Conservation (phyloP, 495 filamentous ascomycete genomes). For the Podospora tetraspora region DNA sequence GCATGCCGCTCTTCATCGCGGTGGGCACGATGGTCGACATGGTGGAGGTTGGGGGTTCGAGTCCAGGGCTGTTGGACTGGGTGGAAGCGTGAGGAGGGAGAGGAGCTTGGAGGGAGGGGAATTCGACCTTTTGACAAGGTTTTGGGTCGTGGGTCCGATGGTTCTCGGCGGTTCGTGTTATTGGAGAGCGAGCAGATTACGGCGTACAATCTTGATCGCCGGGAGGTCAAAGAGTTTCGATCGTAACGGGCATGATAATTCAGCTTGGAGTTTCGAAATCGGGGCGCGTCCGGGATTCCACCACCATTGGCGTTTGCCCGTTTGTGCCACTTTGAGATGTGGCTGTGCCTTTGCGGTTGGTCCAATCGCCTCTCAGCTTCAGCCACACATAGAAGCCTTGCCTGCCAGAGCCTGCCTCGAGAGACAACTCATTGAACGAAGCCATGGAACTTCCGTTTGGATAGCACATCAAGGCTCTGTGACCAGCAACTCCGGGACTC, state of each 20-base stretch:
- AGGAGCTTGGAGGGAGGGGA: not conserved
- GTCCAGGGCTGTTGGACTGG: not conserved
- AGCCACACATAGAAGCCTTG: not conserved
- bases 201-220: not conserved
- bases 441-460: not conserved
- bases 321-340: not conserved
- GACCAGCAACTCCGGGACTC: not conserved
- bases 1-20: constrained; percentile 65
- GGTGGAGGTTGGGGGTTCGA: constrained; percentile 14
- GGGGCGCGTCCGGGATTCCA: not conserved
- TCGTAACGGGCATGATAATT: not conserved
- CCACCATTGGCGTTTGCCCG: not conserved
- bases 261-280: not conserved
- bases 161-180: not conserved
- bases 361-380: not conserved
- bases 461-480: not conserved
- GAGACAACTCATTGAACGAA: not conserved
- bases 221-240: not conserved
- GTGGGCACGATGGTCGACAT: constrained; percentile 74
- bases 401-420: too few species aligned
- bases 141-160: not conserved
- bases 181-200: not conserved
- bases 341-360: not conserved
- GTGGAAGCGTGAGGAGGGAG: not conserved
- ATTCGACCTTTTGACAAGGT: not conserved